These are phyloP conservation scores for Neurospora sublineolata DNA, from an alignment of 495 filamentous ascomycete species.

Conservation along the genomic window DNA sequence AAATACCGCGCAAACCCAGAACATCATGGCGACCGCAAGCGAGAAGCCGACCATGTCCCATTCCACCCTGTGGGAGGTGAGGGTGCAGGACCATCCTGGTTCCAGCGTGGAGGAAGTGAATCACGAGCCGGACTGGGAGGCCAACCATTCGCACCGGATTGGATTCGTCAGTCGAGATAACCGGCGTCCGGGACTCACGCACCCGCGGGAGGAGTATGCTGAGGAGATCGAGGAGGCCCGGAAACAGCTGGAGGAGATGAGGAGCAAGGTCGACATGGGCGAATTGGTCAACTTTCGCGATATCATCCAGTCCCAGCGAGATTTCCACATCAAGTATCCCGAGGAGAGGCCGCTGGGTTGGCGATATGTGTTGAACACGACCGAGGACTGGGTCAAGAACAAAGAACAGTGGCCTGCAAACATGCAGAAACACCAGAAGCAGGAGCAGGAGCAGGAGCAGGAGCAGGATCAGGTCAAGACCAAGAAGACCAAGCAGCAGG, in stretches of 20 bases:
- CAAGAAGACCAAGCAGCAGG: background rate
- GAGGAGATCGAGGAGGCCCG: background rate
- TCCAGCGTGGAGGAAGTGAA: slow-evolving; percentile 3
- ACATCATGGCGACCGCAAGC: background rate
- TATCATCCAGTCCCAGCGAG: slow-evolving; percentile 3
- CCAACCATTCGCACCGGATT: slow-evolving; percentile 2
- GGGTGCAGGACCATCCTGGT: slow-evolving; percentile 3
- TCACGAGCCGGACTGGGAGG: slow-evolving; percentile 3
- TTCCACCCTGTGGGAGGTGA: slow-evolving; percentile 3
- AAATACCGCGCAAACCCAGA: background rate
- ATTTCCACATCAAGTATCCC: slow-evolving; percentile 5
- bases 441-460: background rate
- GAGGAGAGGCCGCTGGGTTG: slow-evolving; percentile 8
- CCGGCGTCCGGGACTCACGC: background rate
- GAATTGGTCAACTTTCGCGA: slow-evolving; percentile 10
- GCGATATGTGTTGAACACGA: slow-evolving; percentile 10
- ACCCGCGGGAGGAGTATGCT: background rate
- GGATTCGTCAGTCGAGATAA: slow-evolving; percentile 6
- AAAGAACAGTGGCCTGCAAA: slow-evolving; percentile 6
- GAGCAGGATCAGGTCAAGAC: background rate
- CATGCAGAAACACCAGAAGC: background rate
- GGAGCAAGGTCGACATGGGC: background rate
- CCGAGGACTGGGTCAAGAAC: slow-evolving; percentile 12
- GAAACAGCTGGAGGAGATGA: slow-evolving; percentile 1
- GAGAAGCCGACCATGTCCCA: background rate